Evolutionary conservation across 2,329 filamentous ascomycete genomes (phyloP), one percentile per base, ranked within the genome.

Genomic region (Phialophora tarda): DNA sequence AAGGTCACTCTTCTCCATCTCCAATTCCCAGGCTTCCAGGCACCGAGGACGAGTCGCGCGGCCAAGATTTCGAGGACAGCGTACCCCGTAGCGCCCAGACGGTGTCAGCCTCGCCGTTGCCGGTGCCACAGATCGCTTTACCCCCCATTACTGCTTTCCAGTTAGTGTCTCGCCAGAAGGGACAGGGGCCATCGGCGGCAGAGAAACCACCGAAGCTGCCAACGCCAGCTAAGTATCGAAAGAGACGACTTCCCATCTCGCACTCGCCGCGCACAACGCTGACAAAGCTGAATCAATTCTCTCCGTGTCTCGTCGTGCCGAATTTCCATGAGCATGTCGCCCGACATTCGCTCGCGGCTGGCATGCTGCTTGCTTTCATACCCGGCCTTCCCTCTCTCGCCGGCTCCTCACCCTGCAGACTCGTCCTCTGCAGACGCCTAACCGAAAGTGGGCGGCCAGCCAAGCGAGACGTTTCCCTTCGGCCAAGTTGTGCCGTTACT

Each of bases 31-130:
- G 23, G 48, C 48, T 17, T 6, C 23, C 21, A 30, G 24, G 48
- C 53, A 28, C 26, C 14, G 53, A 55, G 28, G 34, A 55, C 28
- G 53, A 12, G 8, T 7, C 28, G 2, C 48, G 28, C 53, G 14
- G 26, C 53, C 14, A 55, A 17, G 26, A 28, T 21, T 14, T 28
- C 53, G 28, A 26, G 28, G 24, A 34, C 17, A 11, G 8, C 5
- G 53, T n/a, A n/a, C n/a, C n/a, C n/a, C n/a, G n/a, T 21, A 34
- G 28, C 5, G 48, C 58, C 47, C 51, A 59, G 60, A 32, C 59
- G 38, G 48, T 62, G 64, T 63, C 64, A 66, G 64, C 64, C 64
- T 66, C 59, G 64, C 62, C 28, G 47, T 38, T 12, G 10, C n/a
- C 17, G 30, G 17, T 17, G 38, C 38, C 38, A 44, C 38, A 44